phyloP scores from a whole-genome alignment of 2,329 filamentous ascomycete genomes.

The Cytospora leucostoma region DNA sequence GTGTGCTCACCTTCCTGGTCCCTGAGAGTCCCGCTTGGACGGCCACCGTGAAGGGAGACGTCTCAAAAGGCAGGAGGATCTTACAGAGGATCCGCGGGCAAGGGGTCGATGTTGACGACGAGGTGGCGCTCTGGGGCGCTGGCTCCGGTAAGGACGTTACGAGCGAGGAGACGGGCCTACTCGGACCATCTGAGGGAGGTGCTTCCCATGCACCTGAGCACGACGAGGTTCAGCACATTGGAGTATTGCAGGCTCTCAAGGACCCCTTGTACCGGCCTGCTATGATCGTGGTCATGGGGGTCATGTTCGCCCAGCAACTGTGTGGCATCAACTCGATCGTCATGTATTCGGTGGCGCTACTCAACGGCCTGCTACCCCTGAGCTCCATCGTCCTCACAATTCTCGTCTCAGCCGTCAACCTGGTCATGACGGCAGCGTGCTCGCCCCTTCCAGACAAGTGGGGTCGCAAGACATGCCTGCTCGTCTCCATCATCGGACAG shows the following conservation, averaged over 20 bases:
- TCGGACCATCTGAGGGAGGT: conserved; percentile 42
- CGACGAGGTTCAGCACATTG: conserved; percentile 45
- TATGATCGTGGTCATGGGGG: conserved; percentile 80
- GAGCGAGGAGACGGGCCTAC: conserved; percentile 72
- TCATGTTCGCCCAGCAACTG: conserved; percentile 92
- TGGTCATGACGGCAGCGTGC: conserved; percentile 77
- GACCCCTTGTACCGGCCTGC: conserved; percentile 70
- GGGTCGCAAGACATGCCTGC: conserved; percentile 81
- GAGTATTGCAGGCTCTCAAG: conserved; percentile 65
- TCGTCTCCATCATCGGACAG: conserved; percentile 83
- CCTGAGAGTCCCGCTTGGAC: conserved; percentile 90
- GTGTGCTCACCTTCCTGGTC: conserved; percentile 70
- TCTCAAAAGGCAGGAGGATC: conserved; percentile 62
- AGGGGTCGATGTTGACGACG: conserved; percentile 68
- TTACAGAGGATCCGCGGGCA: conserved; percentile 77
- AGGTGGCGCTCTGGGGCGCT: conserved; percentile 64
- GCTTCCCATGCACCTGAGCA: conserved; percentile 29
- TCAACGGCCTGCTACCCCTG: conserved; percentile 77
- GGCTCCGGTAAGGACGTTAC: conserved; percentile 62
- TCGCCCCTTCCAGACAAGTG: conserved; percentile 85
- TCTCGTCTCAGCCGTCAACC: conserved; percentile 81
- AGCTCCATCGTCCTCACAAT: conserved; percentile 85
- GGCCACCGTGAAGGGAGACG: conserved; percentile 62
- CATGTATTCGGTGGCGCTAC: conserved; percentile 95
- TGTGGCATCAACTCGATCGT: conserved; percentile 96